Percentiles rank a stretch among this genome's conserved stretches.
phyloP scores from a whole-genome alignment of 176 grass and related monocot genomes.

The Ampelocalamus luodianensis region DNA sequence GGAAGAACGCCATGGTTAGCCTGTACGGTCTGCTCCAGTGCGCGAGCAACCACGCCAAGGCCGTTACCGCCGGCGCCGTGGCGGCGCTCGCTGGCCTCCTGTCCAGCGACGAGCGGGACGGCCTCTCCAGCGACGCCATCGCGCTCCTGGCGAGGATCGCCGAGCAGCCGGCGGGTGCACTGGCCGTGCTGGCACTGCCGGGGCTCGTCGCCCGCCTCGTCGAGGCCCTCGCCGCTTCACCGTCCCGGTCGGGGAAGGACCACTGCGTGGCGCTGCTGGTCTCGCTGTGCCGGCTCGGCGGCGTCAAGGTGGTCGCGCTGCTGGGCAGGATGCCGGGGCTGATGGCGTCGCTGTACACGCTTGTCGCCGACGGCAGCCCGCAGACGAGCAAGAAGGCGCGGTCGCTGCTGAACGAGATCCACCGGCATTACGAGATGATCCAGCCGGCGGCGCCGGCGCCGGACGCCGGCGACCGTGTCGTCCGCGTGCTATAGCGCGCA shows the following conservation, averaged over 20 bases:
- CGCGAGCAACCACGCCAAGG: conserved; percentile 51
- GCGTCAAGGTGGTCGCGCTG: conserved; percentile 54
- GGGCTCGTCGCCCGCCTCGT: conserved; percentile 49
- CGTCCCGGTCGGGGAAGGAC: conserved; percentile 65
- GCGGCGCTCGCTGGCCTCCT: conserved; percentile 49
- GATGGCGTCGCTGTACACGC: conserved; percentile 58
- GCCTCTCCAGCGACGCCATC: conserved; percentile 53
- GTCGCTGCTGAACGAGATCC: conserved; percentile 73
- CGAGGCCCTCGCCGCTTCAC: conserved; percentile 45
- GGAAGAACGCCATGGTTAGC: conserved; percentile 74
- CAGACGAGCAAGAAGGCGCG: conserved; percentile 61
- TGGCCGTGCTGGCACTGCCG: conserved; percentile 44
- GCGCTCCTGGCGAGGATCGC: conserved; percentile 71
- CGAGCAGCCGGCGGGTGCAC: conserved; percentile 51
- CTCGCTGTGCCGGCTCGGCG: conserved; percentile 64
- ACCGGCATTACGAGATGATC: conserved; percentile 48
- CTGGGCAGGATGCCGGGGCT: conserved; percentile 64
- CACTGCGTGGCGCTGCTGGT: conserved; percentile 61
- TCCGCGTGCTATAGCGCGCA: conserved; percentile 53
- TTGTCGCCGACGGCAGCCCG: conserved; percentile 63
- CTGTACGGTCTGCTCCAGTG: conserved; percentile 67
- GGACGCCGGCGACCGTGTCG: conserved; percentile 41
- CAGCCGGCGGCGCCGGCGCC: not conserved
- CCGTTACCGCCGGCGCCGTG: conserved; percentile 58
- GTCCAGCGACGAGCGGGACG: conserved; percentile 36